These are phyloP conservation scores for Elsinoe batatas DNA, from an alignment of 2,329 filamentous ascomycete genomes.

Conservation along the genomic window DNA sequence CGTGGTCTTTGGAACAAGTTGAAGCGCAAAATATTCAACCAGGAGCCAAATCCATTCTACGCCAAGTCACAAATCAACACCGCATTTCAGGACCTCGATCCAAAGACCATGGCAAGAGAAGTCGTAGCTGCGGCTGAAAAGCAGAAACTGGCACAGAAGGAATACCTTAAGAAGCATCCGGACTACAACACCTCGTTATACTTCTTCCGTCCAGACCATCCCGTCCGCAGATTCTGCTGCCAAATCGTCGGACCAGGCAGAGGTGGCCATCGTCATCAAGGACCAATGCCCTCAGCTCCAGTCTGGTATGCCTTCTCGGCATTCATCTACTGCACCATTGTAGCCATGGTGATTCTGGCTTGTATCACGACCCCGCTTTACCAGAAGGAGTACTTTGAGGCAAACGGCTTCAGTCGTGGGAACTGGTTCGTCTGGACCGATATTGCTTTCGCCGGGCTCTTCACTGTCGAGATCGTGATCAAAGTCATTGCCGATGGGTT, in stretches of 20 bases:
- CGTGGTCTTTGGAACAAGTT: conserved; percentile 21
- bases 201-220: conserved; percentile 70
- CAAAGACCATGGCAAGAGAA: conserved; percentile 79
- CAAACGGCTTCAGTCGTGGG: conserved; percentile 47
- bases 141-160: conserved; percentile 77
- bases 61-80: conserved; percentile 63
- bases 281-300: conserved; percentile 76
- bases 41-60: conserved; percentile 92
- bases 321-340: conserved; percentile 86
- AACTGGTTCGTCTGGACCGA: conserved; percentile 98
- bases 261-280: conserved; percentile 77
- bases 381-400: conserved; percentile 73
- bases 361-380: conserved; percentile 92
- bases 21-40: conserved; percentile 22
- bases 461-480: conserved; percentile 75
- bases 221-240: conserved; percentile 74
- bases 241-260: conserved; percentile 83
- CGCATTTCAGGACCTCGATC: conserved; percentile 69
- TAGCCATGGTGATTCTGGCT: conserved; percentile 94
- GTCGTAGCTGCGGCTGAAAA: conserved; percentile 74
- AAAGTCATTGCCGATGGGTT: conserved; percentile 94
- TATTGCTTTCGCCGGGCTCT: conserved; percentile 76
- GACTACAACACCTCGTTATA: conserved; percentile 89
- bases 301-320: conserved; percentile 91
- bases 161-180: conserved; percentile 78